Percentiles rank a stretch among this genome's conserved stretches.
Evolutionary conservation across 2,329 filamentous ascomycete species (phyloP).

Genomic region (Arthroderma sp.): DNA sequence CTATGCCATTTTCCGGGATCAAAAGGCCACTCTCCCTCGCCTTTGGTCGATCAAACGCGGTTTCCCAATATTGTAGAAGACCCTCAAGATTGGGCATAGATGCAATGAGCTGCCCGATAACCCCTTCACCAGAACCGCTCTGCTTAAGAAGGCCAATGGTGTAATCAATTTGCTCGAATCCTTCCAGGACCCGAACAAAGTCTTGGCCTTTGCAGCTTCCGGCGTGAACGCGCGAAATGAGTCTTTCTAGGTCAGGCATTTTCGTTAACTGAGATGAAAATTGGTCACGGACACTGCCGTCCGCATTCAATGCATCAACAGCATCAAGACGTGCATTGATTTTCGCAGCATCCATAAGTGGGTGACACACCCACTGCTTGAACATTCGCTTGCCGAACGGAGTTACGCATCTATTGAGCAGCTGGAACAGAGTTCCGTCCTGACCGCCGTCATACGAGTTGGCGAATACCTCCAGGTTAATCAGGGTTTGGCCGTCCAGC

Average conservation of each 20-base stretch:
- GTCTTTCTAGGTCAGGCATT: constrained; percentile 83
- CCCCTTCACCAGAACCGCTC: constrained; percentile 62
- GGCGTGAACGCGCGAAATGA: constrained; percentile 90
- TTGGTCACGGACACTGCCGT: constrained; percentile 65
- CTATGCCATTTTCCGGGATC: constrained; percentile 73
- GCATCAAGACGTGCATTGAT: constrained; percentile 93
- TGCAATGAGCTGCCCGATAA: constrained; percentile 70
- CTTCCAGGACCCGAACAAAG: constrained; percentile 84
- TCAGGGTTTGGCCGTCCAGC: constrained; percentile 86
- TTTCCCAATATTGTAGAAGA: constrained; percentile 72
- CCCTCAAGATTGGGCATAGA: constrained; percentile 74
- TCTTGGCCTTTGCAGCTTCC: constrained; percentile 81
- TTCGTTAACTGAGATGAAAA: constrained; percentile 80
- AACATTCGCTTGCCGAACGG: constrained; percentile 95
- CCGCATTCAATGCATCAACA: constrained; percentile 80
- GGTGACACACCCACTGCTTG: constrained; percentile 94
- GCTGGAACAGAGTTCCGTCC: constrained; percentile 76
- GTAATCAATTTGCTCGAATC: constrained; percentile 95
- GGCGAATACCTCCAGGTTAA: constrained; percentile 94
- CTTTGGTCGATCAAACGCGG: constrained; percentile 72
- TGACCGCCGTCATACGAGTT: constrained; percentile 78
- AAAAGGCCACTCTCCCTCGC: constrained; percentile 69
- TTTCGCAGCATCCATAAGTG: constrained; percentile 67
- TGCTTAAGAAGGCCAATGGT: constrained; percentile 68
- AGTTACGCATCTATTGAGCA: constrained; percentile 88